A percentile compares a stretch with the other conserved stretches of the same genome.
These are phyloP conservation scores for Tephrocybe rancida DNA, from an alignment of 768 basidiomycete genomes.

Conservation along the genomic window DNA sequence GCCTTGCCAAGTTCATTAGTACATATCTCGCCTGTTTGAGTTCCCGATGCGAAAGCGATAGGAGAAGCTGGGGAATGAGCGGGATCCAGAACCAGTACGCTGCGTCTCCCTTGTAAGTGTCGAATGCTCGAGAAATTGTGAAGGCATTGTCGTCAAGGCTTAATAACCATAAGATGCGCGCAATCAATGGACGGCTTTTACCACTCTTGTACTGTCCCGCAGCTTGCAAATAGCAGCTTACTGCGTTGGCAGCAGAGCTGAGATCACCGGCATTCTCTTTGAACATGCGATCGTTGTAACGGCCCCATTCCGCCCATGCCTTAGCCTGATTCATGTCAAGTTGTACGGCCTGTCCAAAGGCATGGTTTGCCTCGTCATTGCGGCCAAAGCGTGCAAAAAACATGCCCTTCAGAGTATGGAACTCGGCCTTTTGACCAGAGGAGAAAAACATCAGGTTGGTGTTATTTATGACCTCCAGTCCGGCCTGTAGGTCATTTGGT, in stretches of 20 bases:
- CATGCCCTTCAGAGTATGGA: constrained; percentile 98
- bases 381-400: constrained; percentile 89
- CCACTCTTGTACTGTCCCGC: constrained; percentile 93
- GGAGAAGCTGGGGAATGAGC: constrained; percentile 89
- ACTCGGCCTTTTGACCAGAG: constrained; percentile 92
- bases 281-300: constrained; percentile 91
- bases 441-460: constrained; percentile 99
- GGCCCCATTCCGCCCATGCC: constrained; percentile 99
- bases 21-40: constrained; percentile 91
- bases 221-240: constrained; percentile 97
- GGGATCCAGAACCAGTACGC: constrained; percentile 99
- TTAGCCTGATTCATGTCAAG: constrained; percentile 94
- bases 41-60: constrained; percentile 89
- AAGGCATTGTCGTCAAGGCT: constrained; percentile 83
- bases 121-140: constrained; percentile 80
- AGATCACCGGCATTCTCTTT: constrained; percentile 79
- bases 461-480: constrained; percentile 98
- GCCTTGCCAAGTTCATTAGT: constrained; percentile 85
- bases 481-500: constrained; percentile 89
- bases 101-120: constrained; percentile 94
- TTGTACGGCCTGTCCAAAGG: constrained; percentile 95
- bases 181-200: constrained; percentile 89
- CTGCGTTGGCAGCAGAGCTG: constrained; percentile 83
- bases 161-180: constrained; percentile 94
- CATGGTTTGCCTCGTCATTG: constrained; percentile 86